Percentiles rank a stretch among this genome's conserved stretches.
phyloP scores from a whole-genome alignment of 129 eudicot species.

The Calendula officinalis region DNA sequence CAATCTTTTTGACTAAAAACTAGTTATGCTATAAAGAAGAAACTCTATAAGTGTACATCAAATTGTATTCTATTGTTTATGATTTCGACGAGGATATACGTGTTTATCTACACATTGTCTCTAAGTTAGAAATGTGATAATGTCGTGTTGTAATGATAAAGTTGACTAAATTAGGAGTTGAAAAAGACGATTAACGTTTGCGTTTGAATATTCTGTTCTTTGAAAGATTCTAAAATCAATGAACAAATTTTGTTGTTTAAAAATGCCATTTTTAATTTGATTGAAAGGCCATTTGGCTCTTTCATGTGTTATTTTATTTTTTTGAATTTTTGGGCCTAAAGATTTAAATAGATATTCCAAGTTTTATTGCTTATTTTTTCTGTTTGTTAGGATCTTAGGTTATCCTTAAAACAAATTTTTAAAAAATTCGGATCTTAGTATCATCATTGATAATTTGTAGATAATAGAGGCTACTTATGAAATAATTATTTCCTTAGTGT shows the following conservation, averaged over 20 bases:
- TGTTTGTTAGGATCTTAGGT: not conserved
- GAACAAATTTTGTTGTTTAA: not conserved
- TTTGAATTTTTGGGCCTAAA: not conserved
- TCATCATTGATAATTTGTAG: too few relatives aligned
- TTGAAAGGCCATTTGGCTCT: slow-evolving; percentile 33
- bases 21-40: too few relatives aligned
- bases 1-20: too few relatives aligned
- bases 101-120: not conserved
- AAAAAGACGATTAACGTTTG: slow-evolving; percentile 21
- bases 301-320: slow-evolving; percentile 3
- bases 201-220: slow-evolving; percentile 29
- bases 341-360: not conserved
- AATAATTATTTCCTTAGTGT: not conserved
- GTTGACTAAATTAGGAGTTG: slow-evolving; percentile 26
- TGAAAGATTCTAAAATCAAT: slow-evolving; percentile 23
- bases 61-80: not conserved
- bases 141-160: slow-evolving; percentile 22
- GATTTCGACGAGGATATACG: not conserved
- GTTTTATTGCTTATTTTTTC: not conserved
- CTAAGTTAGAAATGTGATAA: not conserved
- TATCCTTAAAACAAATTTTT: not conserved
- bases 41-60: not conserved
- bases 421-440: not conserved
- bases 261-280: not conserved
- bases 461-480: too few relatives aligned